phyloP scores from a whole-genome alignment of 2,329 filamentous ascomycete species.

The Aspergillus novoparasiticus region DNA sequence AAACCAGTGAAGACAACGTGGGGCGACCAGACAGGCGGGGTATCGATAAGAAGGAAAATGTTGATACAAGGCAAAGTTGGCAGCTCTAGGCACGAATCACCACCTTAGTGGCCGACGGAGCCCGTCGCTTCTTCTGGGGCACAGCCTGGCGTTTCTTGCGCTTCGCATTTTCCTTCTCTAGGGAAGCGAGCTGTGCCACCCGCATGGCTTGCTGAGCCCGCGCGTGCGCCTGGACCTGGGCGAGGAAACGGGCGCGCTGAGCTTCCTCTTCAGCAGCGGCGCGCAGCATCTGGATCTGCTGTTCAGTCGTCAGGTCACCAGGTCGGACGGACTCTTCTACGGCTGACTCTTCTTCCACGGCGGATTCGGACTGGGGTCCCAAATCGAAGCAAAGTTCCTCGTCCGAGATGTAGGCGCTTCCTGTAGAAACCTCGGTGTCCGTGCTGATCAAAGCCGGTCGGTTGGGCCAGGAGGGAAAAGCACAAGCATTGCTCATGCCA shows the following conservation, averaged over 20 bases:
- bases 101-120: slow-evolving; percentile 19
- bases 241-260: slow-evolving; percentile 39
- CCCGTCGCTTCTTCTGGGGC: slow-evolving; percentile 30
- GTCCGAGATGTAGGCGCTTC: slow-evolving; percentile 46
- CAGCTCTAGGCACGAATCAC: slow-evolving; percentile 17
- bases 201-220: slow-evolving; percentile 44
- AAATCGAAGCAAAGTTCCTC: slow-evolving; percentile 44
- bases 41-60: not conserved
- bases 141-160: slow-evolving; percentile 34
- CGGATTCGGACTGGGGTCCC: slow-evolving; percentile 27
- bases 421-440: slow-evolving; percentile 33
- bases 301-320: slow-evolving; percentile 39
- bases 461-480: slow-evolving; percentile 50
- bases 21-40: not conserved
- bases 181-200: slow-evolving; percentile 32
- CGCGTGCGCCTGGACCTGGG: slow-evolving; percentile 45
- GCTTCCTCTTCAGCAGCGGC: slow-evolving; percentile 40
- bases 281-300: slow-evolving; percentile 42
- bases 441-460: slow-evolving; percentile 39
- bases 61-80: not conserved
- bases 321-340: slow-evolving; percentile 21
- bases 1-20: not conserved
- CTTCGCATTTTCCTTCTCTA: slow-evolving; percentile 30
- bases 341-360: slow-evolving; percentile 32
- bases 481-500: slow-evolving; percentile 44